Conservation (phyloP, 352 stramenopile genomes). For the Pythium rishiriense region DNA sequence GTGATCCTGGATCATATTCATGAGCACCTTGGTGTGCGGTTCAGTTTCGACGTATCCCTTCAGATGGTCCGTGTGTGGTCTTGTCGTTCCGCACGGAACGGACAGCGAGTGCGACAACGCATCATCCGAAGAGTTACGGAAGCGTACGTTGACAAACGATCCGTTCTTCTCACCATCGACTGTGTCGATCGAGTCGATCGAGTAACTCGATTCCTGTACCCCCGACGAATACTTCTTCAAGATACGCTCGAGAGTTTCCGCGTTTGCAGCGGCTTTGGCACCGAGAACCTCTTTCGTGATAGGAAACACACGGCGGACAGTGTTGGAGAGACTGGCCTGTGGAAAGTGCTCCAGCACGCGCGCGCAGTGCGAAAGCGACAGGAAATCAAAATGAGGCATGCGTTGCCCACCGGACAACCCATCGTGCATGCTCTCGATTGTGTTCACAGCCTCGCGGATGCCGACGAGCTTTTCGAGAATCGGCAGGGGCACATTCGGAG, state of each 20-base stretch:
- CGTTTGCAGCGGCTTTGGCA: constrained; percentile 39
- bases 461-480: constrained; percentile 69
- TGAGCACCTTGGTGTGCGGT: constrained; percentile 46
- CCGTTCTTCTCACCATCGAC: constrained; percentile 8
- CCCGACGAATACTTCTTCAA: constrained; percentile 44
- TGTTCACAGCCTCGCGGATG: constrained; percentile 69
- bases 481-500: constrained; percentile 49
- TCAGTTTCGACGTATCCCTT: constrained; percentile 63
- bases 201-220: constrained; percentile 34
- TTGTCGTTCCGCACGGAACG: constrained; percentile 47
- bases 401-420: constrained; percentile 34
- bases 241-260: constrained; percentile 55
- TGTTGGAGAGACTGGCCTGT: constrained; percentile 34
- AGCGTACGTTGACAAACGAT: constrained; percentile 12
- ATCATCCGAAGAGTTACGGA: constrained; percentile 12
- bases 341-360: constrained; percentile 58
- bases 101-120: constrained; percentile 13
- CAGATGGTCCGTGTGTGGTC: constrained; percentile 29
- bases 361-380: constrained; percentile 62
- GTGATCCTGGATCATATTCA: constrained; percentile 82
- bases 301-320: constrained; percentile 56
- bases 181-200: constrained; percentile 40
- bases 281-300: constrained; percentile 51
- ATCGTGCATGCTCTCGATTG: constrained; percentile 63
- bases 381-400: constrained; percentile 74